Percentiles rank a stretch among this genome's conserved stretches.
phyloP scores from a whole-genome alignment of 1,284 basidiomycete genomes.

The Rhodofomes roseus region DNA sequence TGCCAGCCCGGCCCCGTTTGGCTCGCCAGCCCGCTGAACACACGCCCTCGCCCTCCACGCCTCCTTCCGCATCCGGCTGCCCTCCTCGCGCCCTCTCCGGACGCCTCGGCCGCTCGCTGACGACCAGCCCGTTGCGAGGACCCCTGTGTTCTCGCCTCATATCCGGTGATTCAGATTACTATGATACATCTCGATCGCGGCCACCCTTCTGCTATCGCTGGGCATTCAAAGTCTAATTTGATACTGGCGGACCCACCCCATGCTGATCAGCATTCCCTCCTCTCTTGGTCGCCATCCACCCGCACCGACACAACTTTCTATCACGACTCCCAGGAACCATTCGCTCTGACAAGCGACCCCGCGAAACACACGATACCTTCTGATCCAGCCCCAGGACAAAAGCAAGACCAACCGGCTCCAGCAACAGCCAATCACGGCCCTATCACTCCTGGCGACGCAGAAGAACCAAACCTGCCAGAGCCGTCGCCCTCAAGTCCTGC shows the following conservation, averaged over 20 bases:
- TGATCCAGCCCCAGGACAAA: conserved; percentile 12
- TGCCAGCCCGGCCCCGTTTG: conserved; percentile 4
- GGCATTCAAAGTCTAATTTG: conserved; percentile 41
- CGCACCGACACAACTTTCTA: conserved; percentile 28
- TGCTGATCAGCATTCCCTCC: conserved; percentile 33
- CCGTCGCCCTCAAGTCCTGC: conserved; percentile 21
- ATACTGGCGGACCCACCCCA: conserved; percentile 39
- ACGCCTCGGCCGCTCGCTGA: conserved; percentile 18
- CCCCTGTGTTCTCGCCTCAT: conserved; percentile 22
- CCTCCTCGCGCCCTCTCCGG: conserved; percentile 7
- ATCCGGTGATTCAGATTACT: conserved; percentile 24
- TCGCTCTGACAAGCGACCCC: conserved; percentile 21
- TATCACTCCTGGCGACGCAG: conserved; percentile 24
- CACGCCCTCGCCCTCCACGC: conserved; percentile 1
- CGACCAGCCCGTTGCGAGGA: conserved; percentile 23
- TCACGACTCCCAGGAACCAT: conserved; percentile 28
- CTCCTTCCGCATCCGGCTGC: not conserved
- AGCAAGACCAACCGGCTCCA: conserved; percentile 5
- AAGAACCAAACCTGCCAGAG: conserved; percentile 21
- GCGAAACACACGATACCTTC: conserved; percentile 20
- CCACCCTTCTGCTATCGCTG: conserved; percentile 37
- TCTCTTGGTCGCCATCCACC: conserved; percentile 38
- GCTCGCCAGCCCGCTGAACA: conserved; percentile 3
- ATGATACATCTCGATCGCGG: conserved; percentile 65
- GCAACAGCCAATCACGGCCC: conserved; percentile 11